These are phyloP conservation scores for Hymenoscyphus albidus DNA, from an alignment of 2,329 filamentous ascomycete genomes.

Conservation along the genomic window DNA sequence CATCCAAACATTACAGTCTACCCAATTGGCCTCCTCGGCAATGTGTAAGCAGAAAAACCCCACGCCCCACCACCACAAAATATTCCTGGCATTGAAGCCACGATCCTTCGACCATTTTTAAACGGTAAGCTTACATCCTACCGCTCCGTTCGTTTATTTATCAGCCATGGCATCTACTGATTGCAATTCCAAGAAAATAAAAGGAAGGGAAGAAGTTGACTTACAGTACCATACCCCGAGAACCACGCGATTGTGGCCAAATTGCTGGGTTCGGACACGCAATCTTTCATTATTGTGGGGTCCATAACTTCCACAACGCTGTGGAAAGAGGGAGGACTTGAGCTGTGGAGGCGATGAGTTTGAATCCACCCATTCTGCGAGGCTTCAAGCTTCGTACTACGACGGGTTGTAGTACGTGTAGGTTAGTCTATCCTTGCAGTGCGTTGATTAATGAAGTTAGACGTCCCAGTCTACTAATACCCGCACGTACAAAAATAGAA, in stretches of 20 bases:
- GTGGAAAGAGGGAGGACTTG: neutral
- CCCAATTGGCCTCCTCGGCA: too few species aligned
- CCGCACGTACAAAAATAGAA: constrained; percentile 9
- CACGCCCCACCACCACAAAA: neutral
- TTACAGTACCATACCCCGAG: neutral
- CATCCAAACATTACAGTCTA: too few species aligned
- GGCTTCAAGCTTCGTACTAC: constrained; percentile 2
- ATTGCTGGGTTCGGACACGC: neutral
- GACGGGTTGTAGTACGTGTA: constrained; percentile 8
- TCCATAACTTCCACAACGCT: neutral
- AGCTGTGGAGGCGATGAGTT: neutral
- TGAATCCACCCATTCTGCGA: neutral
- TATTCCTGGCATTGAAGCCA: too few species aligned
- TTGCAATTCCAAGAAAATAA: neutral
- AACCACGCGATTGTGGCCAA: neutral
- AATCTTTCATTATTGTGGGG: neutral
- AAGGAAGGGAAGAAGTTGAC: neutral
- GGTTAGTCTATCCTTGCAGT: neutral
- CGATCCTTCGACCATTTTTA: neutral
- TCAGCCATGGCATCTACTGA: neutral
- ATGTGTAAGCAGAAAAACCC: neutral
- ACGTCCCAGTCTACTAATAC: neutral
- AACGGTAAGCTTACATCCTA: neutral
- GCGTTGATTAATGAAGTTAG: neutral
- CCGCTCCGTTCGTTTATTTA: neutral